Evolutionary conservation across 148 eudicot genomes (phyloP), one percentile per base, ranked within the genome.

Genomic region (Persicaria maculosa): DNA sequence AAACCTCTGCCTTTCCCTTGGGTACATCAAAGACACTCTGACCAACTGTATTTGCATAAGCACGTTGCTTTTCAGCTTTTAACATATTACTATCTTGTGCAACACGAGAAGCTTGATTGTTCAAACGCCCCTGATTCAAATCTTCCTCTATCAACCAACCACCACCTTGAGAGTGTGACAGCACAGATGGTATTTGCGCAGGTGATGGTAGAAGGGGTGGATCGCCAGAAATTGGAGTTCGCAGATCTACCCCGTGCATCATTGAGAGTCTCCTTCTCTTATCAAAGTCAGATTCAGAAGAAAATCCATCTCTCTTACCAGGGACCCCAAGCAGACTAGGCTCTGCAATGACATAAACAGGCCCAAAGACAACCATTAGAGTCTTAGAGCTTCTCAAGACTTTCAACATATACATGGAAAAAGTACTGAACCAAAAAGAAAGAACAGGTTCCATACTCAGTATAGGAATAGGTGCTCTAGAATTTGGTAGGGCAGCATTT

Each of bases 321-420:
- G 94, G 93, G 77, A 79, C 86, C 69, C 93, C 93, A 81, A 92
- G 96, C 84, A 95, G 83, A 80, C 97, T 85, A 31, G 89, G 88
- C 84, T 92, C 98, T 95, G 81, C 48, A 81, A 71, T 72, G 48
- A 74, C 20, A 53, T 47, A 44, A n/a, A 45, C 12, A 20, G 31
- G 46, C 64, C 50, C 55, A 71, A 79, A 74, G 47, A 72, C 22
- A 71, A 65, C 52, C 74, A 54, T 61, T 9, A 25, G 72, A 14
- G 52, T 6, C 8, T 31, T 5, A 76, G 22, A 47, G 43, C 73
- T 71, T 5, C 53, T 54, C 65, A 57, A 15, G 65, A 65, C 43
- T 65, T 40, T 9, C 47, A 15, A 65, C n/a, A 8, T 36, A 14
- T 65, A 65, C 5, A 40, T 6, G 52, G 75, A 74, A 54, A 5